phyloP scores from a whole-genome alignment of 1,139 yeast genomes.

The Suhomyces ambrosiae region DNA sequence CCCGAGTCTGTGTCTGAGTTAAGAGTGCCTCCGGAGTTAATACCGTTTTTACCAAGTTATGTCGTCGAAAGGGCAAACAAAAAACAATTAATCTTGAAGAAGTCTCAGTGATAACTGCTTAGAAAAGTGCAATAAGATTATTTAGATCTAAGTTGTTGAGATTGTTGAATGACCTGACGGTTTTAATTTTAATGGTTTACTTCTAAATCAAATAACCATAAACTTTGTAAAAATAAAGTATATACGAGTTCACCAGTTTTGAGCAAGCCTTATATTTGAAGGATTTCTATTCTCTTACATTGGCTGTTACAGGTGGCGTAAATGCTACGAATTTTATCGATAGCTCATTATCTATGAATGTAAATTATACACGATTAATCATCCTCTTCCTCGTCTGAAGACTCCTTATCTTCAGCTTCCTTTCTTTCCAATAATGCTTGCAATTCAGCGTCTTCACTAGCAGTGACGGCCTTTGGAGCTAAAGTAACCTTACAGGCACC shows the following conservation, averaged over 20 bases:
- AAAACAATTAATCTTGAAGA: conserved; percentile 31
- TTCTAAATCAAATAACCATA: too few relatives aligned
- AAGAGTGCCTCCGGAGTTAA: conserved; percentile 38
- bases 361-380: conserved; percentile 19
- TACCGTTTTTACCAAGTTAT: conserved; percentile 41
- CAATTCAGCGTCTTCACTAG: conserved; percentile 96
- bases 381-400: conserved; percentile 50
- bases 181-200: too few relatives aligned
- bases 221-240: too few relatives aligned
- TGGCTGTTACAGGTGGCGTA: too few relatives aligned
- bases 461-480: conserved; percentile 99
- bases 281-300: too few relatives aligned
- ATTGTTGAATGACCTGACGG: too few relatives aligned
- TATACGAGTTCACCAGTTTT: too few relatives aligned
- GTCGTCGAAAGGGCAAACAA: conserved; percentile 46
- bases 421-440: conserved; percentile 79
- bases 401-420: conserved; percentile 50
- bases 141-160: too few relatives aligned
- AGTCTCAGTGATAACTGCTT: conserved; percentile 23
- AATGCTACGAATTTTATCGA: not conserved
- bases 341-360: conserved; percentile 8
- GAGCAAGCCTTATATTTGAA: too few relatives aligned
- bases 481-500: conserved; percentile 92
- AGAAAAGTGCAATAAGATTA: not conserved
- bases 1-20: conserved; percentile 44